Evolutionary conservation across 2,329 filamentous ascomycete species (phyloP).

Genomic region (Penicillium sp.): DNA sequence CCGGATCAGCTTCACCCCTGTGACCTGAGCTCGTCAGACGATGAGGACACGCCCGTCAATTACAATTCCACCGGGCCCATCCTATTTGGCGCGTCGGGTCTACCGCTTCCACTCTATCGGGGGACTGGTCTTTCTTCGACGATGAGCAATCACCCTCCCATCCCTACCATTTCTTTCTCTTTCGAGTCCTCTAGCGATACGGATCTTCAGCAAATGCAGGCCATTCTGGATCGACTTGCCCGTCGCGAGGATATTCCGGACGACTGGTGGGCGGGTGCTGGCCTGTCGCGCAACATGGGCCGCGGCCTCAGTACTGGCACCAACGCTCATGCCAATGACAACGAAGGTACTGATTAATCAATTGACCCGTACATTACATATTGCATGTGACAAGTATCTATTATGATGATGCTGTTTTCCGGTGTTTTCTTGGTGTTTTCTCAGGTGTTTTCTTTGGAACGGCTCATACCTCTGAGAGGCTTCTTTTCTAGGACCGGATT

Average conservation of each 20-base stretch:
- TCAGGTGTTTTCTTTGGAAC: neutral
- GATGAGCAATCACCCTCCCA: constrained; percentile 34
- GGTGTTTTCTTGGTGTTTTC: neutral
- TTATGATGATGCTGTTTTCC: neutral
- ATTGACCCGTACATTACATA: neutral
- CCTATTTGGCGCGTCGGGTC: constrained; percentile 8
- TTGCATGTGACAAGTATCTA: constrained; percentile 1
- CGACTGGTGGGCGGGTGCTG: constrained; percentile 75
- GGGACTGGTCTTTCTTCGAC: constrained; percentile 30
- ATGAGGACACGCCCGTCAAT: constrained; percentile 28
- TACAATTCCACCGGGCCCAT: constrained; percentile 4
- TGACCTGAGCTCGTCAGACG: constrained; percentile 36
- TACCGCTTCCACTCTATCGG: constrained; percentile 21
- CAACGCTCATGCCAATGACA: constrained; percentile 16
- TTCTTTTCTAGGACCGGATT: neutral
- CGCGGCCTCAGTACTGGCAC: constrained; percentile 29
- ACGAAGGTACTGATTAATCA: constrained; percentile 13
- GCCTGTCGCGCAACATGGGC: constrained; percentile 59
- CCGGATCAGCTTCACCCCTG: constrained; percentile 38
- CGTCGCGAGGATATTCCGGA: constrained; percentile 75
- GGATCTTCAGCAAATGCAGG: constrained; percentile 65
- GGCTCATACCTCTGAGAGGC: neutral
- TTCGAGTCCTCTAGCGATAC: constrained; percentile 30
- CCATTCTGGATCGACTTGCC: constrained; percentile 69
- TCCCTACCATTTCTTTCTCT: constrained; percentile 34